A percentile compares a stretch with the other conserved stretches of the same genome.
Conservation (phyloP, 768 basidiomycete genomes). For the Hypsizygus marmoreus region DNA sequence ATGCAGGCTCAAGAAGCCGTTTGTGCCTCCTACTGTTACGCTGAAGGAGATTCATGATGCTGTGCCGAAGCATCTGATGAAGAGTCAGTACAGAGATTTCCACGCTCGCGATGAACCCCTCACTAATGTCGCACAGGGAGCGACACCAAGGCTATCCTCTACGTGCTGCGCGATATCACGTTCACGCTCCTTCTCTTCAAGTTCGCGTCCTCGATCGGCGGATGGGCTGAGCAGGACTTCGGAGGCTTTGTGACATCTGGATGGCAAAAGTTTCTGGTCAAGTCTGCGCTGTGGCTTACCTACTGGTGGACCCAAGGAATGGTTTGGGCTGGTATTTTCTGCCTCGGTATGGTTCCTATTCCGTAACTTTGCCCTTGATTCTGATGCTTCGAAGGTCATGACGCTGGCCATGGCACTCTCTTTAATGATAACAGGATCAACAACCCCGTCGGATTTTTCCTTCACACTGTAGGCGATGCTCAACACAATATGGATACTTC, state of each 20-base stretch:
- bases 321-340: constrained; percentile 53
- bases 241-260: constrained; percentile 35
- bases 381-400: constrained; percentile 35
- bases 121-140: constrained; percentile 28
- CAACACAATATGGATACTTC: not conserved
- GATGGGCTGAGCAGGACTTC: constrained; percentile 39
- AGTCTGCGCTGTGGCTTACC: constrained; percentile 40
- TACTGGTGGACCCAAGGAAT: constrained; percentile 58
- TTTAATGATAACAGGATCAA: constrained; percentile 38
- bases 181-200: constrained; percentile 44
- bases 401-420: constrained; percentile 47
- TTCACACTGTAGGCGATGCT: constrained; percentile 40
- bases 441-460: constrained; percentile 48
- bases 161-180: constrained; percentile 46
- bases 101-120: not conserved
- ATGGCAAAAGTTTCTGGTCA: constrained; percentile 32
- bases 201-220: constrained; percentile 44
- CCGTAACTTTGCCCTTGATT: not conserved
- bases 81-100: constrained; percentile 27
- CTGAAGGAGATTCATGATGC: constrained; percentile 58
- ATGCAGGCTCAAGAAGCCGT: constrained; percentile 43
- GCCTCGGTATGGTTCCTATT: constrained; percentile 39
- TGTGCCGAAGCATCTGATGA: constrained; percentile 54
- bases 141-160: constrained; percentile 38
- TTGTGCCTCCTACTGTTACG: constrained; percentile 48